Conservation (phyloP, 495 filamentous ascomycete species). For the Aspergillus bridgeri region DNA sequence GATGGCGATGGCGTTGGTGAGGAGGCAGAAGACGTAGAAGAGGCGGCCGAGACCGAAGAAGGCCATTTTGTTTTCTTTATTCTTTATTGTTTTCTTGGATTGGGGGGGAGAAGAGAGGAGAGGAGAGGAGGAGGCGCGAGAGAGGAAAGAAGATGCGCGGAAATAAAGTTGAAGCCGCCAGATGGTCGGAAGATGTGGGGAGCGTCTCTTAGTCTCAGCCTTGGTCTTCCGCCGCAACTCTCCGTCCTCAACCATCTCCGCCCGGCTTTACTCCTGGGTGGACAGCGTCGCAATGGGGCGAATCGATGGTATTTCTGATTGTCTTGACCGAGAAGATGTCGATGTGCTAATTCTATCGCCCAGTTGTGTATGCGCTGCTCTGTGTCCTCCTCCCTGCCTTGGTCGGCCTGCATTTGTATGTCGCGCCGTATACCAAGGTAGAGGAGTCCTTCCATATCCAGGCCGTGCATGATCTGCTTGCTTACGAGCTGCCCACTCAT, state of each 20-base stretch:
- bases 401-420: constrained; percentile 70
- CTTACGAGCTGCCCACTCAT: constrained; percentile 66
- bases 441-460: constrained; percentile 99
- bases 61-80: constrained; percentile 48
- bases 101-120: constrained; percentile 15
- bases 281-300: neutral
- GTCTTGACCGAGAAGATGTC: neutral
- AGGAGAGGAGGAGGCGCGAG: constrained; percentile 15
- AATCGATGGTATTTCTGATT: neutral
- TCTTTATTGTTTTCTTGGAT: constrained; percentile 8
- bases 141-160: neutral
- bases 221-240: neutral
- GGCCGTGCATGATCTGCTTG: constrained; percentile 84
- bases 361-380: constrained; percentile 32
- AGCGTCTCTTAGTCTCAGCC: neutral
- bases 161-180: neutral
- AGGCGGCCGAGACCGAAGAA: constrained; percentile 70
- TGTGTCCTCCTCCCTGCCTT: constrained; percentile 58
- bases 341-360: neutral
- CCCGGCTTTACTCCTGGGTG: neutral
- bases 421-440: constrained; percentile 94
- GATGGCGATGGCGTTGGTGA: constrained; percentile 91
- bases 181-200: neutral
- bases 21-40: constrained; percentile 73
- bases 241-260: neutral